Evolutionary conservation across 371 early-diverging fungal genomes (phyloP).

Genomic region (Mucor mucedo): DNA sequence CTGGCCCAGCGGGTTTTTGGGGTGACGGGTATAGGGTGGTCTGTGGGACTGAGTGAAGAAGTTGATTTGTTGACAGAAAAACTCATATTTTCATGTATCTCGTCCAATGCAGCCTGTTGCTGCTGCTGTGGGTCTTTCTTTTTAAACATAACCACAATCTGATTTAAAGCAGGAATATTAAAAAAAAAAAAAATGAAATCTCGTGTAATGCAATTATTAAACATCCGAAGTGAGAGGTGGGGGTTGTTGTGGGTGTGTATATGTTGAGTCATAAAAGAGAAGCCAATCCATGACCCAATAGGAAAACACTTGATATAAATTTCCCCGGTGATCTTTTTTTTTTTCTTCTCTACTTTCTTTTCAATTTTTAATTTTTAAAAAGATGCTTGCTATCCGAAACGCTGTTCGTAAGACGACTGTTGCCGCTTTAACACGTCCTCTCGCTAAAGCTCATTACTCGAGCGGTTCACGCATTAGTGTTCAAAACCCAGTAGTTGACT

Average conservation of each 20-base stretch:
- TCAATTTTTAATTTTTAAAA: slow-evolving; percentile 2
- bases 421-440: slow-evolving; percentile 24
- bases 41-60: too few species aligned
- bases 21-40: background rate
- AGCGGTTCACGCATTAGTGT: slow-evolving; percentile 69
- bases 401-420: slow-evolving; percentile 28
- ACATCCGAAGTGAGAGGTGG: background rate
- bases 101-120: too few species aligned
- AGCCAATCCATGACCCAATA: background rate
- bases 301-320: background rate
- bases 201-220: background rate
- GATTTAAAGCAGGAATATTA: too few species aligned
- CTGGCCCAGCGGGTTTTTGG: background rate
- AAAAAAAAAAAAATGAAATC: too few species aligned
- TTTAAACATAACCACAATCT: too few species aligned
- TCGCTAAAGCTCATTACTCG: slow-evolving; percentile 35
- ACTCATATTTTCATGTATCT: too few species aligned
- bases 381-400: slow-evolving; percentile 29
- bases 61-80: too few species aligned
- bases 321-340: background rate
- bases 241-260: background rate
- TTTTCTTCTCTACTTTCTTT: slow-evolving; percentile 9
- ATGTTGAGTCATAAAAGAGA: background rate
- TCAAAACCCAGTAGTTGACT: slow-evolving; percentile 84
- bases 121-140: too few species aligned